phyloP scores from a whole-genome alignment of 495 filamentous ascomycete species.

The Talaromyces nanjingensis region DNA sequence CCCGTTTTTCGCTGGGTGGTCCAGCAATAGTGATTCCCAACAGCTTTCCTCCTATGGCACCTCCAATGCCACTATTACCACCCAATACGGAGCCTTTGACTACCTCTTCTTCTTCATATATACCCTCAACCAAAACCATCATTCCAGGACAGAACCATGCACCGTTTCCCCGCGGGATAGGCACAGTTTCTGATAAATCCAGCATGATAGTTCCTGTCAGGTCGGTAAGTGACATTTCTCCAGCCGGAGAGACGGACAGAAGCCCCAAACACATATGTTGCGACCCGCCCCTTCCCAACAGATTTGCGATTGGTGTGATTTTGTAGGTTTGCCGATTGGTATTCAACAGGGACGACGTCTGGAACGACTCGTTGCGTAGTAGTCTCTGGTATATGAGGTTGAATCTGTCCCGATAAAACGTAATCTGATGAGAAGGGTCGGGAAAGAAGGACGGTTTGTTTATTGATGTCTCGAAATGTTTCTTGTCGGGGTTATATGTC shows the following conservation, averaged over 20 bases:
- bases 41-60: slow-evolving; percentile 82
- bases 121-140: slow-evolving; percentile 88
- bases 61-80: slow-evolving; percentile 72
- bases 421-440: slow-evolving; percentile 69
- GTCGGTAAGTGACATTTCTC: slow-evolving; percentile 74
- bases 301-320: slow-evolving; percentile 86
- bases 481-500: slow-evolving; percentile 78
- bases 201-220: slow-evolving; percentile 79
- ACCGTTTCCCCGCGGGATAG: slow-evolving; percentile 69
- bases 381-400: slow-evolving; percentile 86
- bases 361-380: slow-evolving; percentile 88
- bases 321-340: slow-evolving; percentile 63
- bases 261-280: slow-evolving; percentile 84
- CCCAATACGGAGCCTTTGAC: slow-evolving; percentile 59
- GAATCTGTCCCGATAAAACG: slow-evolving; percentile 81
- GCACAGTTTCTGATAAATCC: slow-evolving; percentile 71
- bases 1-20: slow-evolving; percentile 80
- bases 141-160: slow-evolving; percentile 91
- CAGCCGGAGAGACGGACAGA: slow-evolving; percentile 73
- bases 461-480: slow-evolving; percentile 74
- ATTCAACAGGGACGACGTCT: slow-evolving; percentile 55
- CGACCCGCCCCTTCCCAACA: slow-evolving; percentile 80
- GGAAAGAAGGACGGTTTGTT: slow-evolving; percentile 73
- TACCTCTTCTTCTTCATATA: slow-evolving; percentile 87
- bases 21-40: slow-evolving; percentile 83